Conservation (phyloP, 2,329 filamentous ascomycete species). For the Ascochyta lentis region DNA sequence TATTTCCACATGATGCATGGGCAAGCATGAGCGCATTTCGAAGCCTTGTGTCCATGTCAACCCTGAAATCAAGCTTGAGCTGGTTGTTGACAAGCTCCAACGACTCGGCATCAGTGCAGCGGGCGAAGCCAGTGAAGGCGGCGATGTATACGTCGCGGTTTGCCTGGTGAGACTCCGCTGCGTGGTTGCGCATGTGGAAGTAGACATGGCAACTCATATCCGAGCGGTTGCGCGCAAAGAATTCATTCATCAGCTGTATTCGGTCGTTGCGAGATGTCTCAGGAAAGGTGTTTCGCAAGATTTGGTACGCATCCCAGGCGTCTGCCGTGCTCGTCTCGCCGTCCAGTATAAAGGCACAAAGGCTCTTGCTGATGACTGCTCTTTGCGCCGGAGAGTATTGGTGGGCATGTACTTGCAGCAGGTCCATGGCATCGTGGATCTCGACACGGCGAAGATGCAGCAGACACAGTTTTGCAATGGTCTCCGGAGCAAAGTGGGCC, state of each 20-base stretch:
- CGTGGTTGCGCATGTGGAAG: slow-evolving; percentile 88
- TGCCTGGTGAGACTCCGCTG: slow-evolving; percentile 68
- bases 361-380: slow-evolving; percentile 67
- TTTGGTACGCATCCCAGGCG: slow-evolving; percentile 66
- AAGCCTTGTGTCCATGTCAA: slow-evolving; percentile 77
- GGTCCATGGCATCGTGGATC: slow-evolving; percentile 78
- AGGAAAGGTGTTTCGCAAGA: slow-evolving; percentile 64
- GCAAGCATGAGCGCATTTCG: slow-evolving; percentile 88
- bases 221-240: slow-evolving; percentile 77
- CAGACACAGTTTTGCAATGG: slow-evolving; percentile 74
- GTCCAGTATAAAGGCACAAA: slow-evolving; percentile 74
- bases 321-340: slow-evolving; percentile 69
- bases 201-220: slow-evolving; percentile 90
- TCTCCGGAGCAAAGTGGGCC: slow-evolving; percentile 73
- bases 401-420: slow-evolving; percentile 77
- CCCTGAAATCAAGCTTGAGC: slow-evolving; percentile 86
- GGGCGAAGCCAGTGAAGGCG: slow-evolving; percentile 78
- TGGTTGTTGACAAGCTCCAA: slow-evolving; percentile 86
- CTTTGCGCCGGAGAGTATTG: slow-evolving; percentile 75
- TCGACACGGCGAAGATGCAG: slow-evolving; percentile 79
- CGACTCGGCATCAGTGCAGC: slow-evolving; percentile 65
- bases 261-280: slow-evolving; percentile 71
- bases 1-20: slow-evolving; percentile 73
- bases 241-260: slow-evolving; percentile 77
- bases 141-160: slow-evolving; percentile 76